Base-by-base conservation (phyloP, 257 asterid species). In the Salvia rosmarinus region DNA sequence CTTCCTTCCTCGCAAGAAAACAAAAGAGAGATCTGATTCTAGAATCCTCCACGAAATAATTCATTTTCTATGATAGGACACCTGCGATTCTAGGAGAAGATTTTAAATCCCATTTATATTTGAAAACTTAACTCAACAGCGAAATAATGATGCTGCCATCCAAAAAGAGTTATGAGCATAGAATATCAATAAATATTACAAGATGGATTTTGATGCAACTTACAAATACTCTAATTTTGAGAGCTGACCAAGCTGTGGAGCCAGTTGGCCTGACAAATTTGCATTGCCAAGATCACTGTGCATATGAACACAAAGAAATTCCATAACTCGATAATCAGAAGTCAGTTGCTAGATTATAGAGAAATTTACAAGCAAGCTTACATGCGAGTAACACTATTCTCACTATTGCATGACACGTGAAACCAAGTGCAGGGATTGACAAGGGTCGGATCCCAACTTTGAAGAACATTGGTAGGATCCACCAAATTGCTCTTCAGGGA, bases 391-490 rank as follows among this genome's bases (percentile, higher is more conserved):
- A 95, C 99, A 47, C 85, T 81, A 68, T 95, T 89, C 1, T 91
- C 96, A 11, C 77, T 77, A 80, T 83, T 89, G 89, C 99, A 95
- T 0, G 96, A 88, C 49, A 94, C 97, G 49, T 91, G 97, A 82
- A 89, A 89, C 99, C 99, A 94, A 66, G 96, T 88, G 75, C 99
- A 95, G 4, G 98, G 99, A 81, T 95, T 95, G 68, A 86, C 98
- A 54, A 88, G 97, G 17, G 96, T 85, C 9, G 98, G 77, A 81
- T 95, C 96, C 99, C 99, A 95, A 80, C 95, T 95, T 87, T 89
- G 99, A 20, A 95, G 89, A 68, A 91, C 98, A 64, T 80, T 85
- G 81, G 84, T 83, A 46, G 99, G 98, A 83, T 95, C 99, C 6
- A 65, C 86, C 83, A 95, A 83, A 80, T 83, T 91, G 79, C 70